Evolutionary conservation across 169 alveolate genomes (phyloP), one percentile per base, ranked within the genome.

Genomic region (Eimeria maxima): DNA sequence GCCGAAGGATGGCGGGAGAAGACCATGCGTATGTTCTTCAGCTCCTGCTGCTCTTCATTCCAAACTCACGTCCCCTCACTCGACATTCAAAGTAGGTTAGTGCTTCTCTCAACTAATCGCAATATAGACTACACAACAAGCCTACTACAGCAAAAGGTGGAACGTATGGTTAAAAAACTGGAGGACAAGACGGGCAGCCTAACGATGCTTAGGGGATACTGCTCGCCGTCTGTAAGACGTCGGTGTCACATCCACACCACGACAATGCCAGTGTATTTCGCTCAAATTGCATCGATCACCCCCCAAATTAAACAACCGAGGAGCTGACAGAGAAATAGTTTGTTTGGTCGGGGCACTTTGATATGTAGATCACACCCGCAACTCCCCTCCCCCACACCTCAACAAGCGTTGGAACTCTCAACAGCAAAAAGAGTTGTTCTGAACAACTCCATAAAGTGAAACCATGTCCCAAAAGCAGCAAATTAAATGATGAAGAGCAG

Each of bases 1-100:
- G 93, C 80, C 93, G 38, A 10, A 24, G 93, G 80, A 86, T 60
- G 93, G 81, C 63, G 93, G 93, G 93, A 86, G 93, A 86, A 86
- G 93, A 86, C 93, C 93, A 86, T 86, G 93, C 93, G 93, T 47
- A n/a, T 4, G 14, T 3, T 27, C 3, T 27, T 27, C 24, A 5
- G 67, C 22, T 11, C n/a, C n/a, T n/a, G n/a, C 4, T 24, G n/a
- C n/a, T 4, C 18, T 4, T 4, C 10, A 71, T 7, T 4, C 13
- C 20, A 71, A 71, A 29, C 44, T 3, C 5, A 29, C 7, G 13
- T 2, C 11, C 16, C 47, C 13, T 4, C 81, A 24, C 42, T 5
- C 11, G 5, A 11, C 57, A 5, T 50, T 50, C 5, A 50, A 50
- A 50, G 11, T 11, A 50, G 57, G 57, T 5, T 50, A 50, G 57